These are phyloP conservation scores for Penicillium sp. DNA, from an alignment of 2,329 filamentous ascomycete species.

Conservation along the genomic window DNA sequence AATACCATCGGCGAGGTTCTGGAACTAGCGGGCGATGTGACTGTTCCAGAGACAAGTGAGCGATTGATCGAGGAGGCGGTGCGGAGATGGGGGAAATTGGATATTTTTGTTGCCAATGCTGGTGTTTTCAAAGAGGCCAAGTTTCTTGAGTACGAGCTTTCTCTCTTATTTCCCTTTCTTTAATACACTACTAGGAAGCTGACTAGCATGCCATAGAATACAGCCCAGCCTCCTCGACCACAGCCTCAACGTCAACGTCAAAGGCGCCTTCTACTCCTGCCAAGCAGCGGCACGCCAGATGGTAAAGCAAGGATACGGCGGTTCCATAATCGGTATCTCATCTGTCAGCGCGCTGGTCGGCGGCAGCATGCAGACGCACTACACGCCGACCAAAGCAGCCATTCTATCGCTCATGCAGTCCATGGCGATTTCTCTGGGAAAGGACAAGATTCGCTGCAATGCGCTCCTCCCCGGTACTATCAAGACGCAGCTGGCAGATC, in stretches of 20 bases:
- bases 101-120: too few species aligned
- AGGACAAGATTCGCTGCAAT: neutral
- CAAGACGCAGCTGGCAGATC: neutral
- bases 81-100: too few species aligned
- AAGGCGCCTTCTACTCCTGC: constrained; percentile 25
- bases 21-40: too few species aligned
- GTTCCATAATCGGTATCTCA: constrained; percentile 29
- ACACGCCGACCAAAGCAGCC: neutral
- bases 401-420: neutral
- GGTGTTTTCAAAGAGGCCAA: too few species aligned
- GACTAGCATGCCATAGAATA: neutral
- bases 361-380: neutral
- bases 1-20: too few species aligned
- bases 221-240: neutral
- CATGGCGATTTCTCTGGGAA: neutral
- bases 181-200: neutral
- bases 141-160: too few species aligned
- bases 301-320: constrained; percentile 22
- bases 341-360: constrained; percentile 22
- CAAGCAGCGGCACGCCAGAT: constrained; percentile 29
- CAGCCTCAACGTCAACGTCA: constrained; percentile 7
- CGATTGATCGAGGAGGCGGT: too few species aligned
- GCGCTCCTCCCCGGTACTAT: neutral
- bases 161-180: too few species aligned
- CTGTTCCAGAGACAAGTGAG: too few species aligned